These are phyloP conservation scores for Fusarium odoratissimum DNA, from an alignment of 2,329 filamentous ascomycete species.

Conservation along the genomic window DNA sequence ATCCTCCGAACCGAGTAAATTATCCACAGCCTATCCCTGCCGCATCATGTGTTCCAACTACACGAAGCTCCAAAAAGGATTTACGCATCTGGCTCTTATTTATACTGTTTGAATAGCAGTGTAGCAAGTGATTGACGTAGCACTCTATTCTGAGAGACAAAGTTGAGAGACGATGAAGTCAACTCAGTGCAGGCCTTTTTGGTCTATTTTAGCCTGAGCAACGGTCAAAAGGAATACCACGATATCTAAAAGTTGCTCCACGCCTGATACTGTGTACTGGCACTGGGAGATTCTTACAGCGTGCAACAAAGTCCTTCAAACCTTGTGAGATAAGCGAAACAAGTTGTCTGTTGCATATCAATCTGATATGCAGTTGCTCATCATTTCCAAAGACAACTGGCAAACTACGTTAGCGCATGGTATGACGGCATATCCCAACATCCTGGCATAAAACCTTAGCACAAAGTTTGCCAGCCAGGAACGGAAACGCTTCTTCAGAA, in stretches of 20 bases:
- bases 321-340: constrained; percentile 24
- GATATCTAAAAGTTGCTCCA: neutral
- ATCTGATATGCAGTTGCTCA: neutral
- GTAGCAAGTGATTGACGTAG: neutral
- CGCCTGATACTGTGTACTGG: neutral
- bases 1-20: constrained; percentile 31
- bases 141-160: neutral
- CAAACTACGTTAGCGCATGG: neutral
- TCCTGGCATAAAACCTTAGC: constrained; percentile 6
- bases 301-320: neutral
- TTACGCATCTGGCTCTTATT: neutral
- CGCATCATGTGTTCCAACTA: constrained; percentile 12
- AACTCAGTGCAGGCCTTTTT: neutral
- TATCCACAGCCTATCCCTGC: constrained; percentile 10
- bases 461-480: neutral
- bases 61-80: constrained; percentile 12
- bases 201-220: neutral
- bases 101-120: neutral
- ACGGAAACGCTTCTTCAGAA: neutral
- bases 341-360: constrained; percentile 12
- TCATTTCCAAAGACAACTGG: neutral
- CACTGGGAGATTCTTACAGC: neutral
- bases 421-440: constrained; percentile 26
- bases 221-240: neutral
- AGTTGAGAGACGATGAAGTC: neutral